These are phyloP conservation scores for Biscogniauxia mediterranea DNA, from an alignment of 2,329 filamentous ascomycete genomes.

Conservation along the genomic window DNA sequence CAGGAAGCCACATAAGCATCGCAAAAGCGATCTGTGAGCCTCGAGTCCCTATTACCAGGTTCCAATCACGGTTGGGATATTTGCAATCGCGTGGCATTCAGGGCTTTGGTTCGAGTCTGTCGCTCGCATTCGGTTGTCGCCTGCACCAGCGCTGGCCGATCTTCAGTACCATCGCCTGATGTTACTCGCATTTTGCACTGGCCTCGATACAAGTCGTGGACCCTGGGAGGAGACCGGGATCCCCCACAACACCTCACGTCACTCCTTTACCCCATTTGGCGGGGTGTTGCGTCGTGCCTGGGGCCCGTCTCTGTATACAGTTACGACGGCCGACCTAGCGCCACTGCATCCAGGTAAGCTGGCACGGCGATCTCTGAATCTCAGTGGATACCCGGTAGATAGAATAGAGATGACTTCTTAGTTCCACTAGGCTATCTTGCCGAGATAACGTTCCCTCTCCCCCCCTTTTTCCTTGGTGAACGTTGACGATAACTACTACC, in stretches of 20 bases:
- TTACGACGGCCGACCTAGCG: conserved; percentile 3
- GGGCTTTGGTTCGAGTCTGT: no score
- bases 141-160: not conserved
- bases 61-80: not conserved
- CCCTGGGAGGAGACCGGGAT: not conserved
- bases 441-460: not conserved
- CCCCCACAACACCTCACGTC: conserved; percentile 11
- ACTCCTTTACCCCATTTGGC: conserved; percentile 16
- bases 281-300: conserved; percentile 26
- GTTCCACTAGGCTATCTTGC: not conserved
- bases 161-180: not conserved
- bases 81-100: not conserved
- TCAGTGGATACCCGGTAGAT: not conserved
- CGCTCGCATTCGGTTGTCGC: not conserved
- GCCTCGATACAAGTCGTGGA: not conserved
- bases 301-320: conserved; percentile 9
- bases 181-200: not conserved
- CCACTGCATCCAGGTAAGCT: not conserved
- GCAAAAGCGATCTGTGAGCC: not conserved
- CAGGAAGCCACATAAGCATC: not conserved
- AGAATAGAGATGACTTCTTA: not conserved
- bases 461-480: not conserved
- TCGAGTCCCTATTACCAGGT: not conserved
- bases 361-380: not conserved
- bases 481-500: not conserved